Base-by-base conservation (phyloP, 2,329 filamentous ascomycete species). In the Drechslerella coelobrocha region DNA sequence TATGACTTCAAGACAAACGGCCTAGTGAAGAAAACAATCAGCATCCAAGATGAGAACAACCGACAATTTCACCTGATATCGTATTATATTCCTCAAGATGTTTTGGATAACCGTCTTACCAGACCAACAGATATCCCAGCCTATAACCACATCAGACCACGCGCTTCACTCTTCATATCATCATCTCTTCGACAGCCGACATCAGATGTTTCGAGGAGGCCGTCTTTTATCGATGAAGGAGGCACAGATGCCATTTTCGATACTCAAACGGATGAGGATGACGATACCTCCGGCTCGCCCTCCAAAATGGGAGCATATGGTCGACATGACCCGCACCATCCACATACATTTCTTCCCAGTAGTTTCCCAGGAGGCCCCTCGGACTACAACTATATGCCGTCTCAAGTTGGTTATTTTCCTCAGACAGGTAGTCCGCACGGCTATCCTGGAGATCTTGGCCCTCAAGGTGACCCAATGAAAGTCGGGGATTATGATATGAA, bases 1-100 rank as follows among this genome's bases (percentile, higher is more conserved):
- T 96, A 96, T 75, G 86, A 87, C 29, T 96, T 96, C 83, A 94
- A 94, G 76, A 82, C 86, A 12, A 85, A 86, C 1, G 92, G 92
- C 0, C 80, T 97, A 41, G 85, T 96, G 73, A 97, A 97, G 83
- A 96, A 96, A 82, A 96, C 92, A 0, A 92, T 96, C 79, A 93
- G 89, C 75, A 86, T 96, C 39, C 86, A 84, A 1, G 86, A 89
- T 54, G 84, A 88, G 24, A 89, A 89, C 1, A 84, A 92, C 1
- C 87, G 86, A 1, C 66, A 71, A 10, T 92, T 96, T 76, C 92
- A 96, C 76, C 81, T 97, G 55, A 91, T 96, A 41, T 92, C 89
- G 14, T 97, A 97, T 78, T 96, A 96, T 81, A 90, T 82, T 45
- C 83, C 93, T 9, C 86, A 90, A 4, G 91, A 96, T 77, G 89